Evolutionary conservation across 2,329 filamentous ascomycete genomes (phyloP), one percentile per base, ranked within the genome.

Genomic region (Pseudophaeomoniella oleicola): DNA sequence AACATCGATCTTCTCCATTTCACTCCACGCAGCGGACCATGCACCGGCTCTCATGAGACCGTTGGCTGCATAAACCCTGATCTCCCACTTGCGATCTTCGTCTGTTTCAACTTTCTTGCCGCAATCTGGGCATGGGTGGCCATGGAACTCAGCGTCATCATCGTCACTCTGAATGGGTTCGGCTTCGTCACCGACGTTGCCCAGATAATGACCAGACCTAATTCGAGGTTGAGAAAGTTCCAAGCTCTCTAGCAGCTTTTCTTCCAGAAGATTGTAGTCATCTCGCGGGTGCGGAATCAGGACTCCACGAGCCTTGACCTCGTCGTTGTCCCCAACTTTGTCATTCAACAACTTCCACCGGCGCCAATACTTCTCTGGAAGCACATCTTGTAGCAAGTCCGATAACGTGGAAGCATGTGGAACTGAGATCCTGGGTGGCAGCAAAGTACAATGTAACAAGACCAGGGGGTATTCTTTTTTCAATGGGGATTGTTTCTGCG

Each of bases 1-100:
- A 2, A 93, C 83, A 51, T 98, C 90, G 0, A 96, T 84, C n/a
- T 88, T 74, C 60, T 98, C 90, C 90, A 98, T 98, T 58, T 96
- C 88, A 47, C 75, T 81, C 88, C 88, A 98, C 40, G 84, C 88
- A 2, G 87, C 87, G 3, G 75, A 74, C 90, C 90, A 98, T 0
- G 90, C 88, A 0, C 85, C 85, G 4, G 84, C 78, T 40, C 78
- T 75, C 84, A 98, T 93, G 34, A 96, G 63, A 0, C 90, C 90
- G 56, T 96, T 98, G 36, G 86, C 88, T 1, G 90, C 90, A 51
- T 88, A 98, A 1, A 96, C 78, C 52, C 86, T 90, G 54, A 96
- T 66, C 56, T 58, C 66, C 61, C 53, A 78, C 60, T 60, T 75
- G 55, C 45, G 70, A 53, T 50, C 63, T 42, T 51, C 39, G 51